Evolutionary conservation across 306 rosid genomes (phyloP), one percentile per base, ranked within the genome.

Genomic region (Gastrolobium villosum): DNA sequence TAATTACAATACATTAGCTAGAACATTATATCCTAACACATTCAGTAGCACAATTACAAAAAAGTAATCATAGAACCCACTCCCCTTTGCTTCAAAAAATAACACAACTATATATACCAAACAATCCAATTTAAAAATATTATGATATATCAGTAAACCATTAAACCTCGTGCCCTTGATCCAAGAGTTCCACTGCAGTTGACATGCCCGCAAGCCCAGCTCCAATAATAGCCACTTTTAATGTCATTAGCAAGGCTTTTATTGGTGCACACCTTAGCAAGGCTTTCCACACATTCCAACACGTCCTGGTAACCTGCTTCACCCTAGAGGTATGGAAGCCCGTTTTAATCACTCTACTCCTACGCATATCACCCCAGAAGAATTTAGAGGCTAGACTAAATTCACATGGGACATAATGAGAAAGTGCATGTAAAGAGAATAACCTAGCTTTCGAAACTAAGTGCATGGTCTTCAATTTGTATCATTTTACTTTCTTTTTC

Each of bases 131-230:
- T 69, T 46, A 70, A 60, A 83, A 70, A n/a, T 10, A 56, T 10
- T 34, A 60, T 15, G 39, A 37, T 70, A 43, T 6, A 1, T n/a
- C n/a, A 74, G 26, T 3, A 31, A 1, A 8, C 65, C 34, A 10
- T 5, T 10, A 65, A 83, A 95, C 99, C 99, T 95, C 98, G 15
- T 95, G 99, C 9, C 99, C 98, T 88, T 91, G 98, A 86, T 95
- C 96, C 93, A 95, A 84, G 81, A 95, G 98, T 79, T 95, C 99
- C 68, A 93, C 98, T 1, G 98, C 99, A 14, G 99, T 95, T 57
- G 98, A 93, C 99, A 95, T 93, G 81, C 99, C 98, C 0, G 98
- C 99, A 83, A 95, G 96, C 35, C 99, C 99, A 81, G 99, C 98
- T 69, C 99, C 98, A 59, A 95, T 83, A 52, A 95, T 95, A n/a